A percentile compares a stretch with the other conserved stretches of the same genome.
These are phyloP conservation scores for Gossypium trilobum DNA, from an alignment of 441 rosid genomes.

Conservation along the genomic window DNA sequence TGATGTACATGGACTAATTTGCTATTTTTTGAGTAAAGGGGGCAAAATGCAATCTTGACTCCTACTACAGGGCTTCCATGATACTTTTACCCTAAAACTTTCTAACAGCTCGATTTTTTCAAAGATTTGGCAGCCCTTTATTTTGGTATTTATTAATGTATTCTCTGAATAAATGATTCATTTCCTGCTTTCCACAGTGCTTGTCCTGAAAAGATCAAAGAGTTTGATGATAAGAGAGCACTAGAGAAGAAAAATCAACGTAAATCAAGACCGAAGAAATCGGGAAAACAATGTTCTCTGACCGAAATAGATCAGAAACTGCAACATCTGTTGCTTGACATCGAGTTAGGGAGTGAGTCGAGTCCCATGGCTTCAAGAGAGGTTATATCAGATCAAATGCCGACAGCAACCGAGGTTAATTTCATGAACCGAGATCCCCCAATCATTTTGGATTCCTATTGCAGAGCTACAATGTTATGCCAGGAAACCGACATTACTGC, in stretches of 20 bases:
- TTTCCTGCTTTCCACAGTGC: conserved; percentile 36
- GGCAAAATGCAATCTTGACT: too few relatives aligned
- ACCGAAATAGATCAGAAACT: conserved; percentile 46
- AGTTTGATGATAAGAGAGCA: conserved; percentile 54
- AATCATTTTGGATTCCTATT: conserved; percentile 17
- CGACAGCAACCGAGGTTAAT: conserved; percentile 4
- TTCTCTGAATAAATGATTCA: neutral
- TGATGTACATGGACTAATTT: too few relatives aligned
- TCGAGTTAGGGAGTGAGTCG: conserved; percentile 28
- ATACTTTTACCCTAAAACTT: neutral
- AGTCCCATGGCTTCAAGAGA: conserved; percentile 22
- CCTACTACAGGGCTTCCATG: too few relatives aligned
- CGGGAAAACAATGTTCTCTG: conserved; percentile 21
- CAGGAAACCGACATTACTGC: neutral
- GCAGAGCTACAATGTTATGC: conserved; percentile 14
- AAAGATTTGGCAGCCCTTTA: neutral
- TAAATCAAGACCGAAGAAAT: conserved; percentile 35
- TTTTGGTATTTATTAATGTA: neutral
- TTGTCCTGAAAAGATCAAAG: conserved; percentile 71
- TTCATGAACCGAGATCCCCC: conserved; percentile 18
- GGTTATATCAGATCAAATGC: conserved; percentile 21
- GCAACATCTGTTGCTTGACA: conserved; percentile 45
- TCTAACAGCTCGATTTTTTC: neutral
- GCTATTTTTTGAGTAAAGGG: too few relatives aligned
- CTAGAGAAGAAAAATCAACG: conserved; percentile 38